Base-by-base conservation (phyloP, 805 yeast genomes). In the Myxozyma vanderwaltii region DNA sequence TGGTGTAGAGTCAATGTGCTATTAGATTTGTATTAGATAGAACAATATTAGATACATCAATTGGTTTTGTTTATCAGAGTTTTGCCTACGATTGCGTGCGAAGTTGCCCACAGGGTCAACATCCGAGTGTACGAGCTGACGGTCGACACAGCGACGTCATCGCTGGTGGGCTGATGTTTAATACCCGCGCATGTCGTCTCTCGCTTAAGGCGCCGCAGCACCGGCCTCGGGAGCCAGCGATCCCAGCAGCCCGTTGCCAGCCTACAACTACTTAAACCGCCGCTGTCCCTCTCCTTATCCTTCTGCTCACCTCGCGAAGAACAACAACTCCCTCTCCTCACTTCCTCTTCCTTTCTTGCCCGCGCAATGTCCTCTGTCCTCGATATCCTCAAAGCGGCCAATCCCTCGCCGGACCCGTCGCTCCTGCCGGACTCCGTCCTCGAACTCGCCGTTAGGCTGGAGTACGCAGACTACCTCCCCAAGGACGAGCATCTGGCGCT, bases 371-470 rank as follows among this genome's bases (percentile, higher is more conserved):
- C 59, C 21, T n/a, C 50, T 36, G 21, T 29, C 21, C 17, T 47
- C 29, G 15, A 46, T 27, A 26, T 49, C 50, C 45, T 23, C 26
- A 45, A 52, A 50, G 29, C 54, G 36, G 58, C 64, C 17, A 61
- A 61, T 39, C 65, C 65, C 12, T 39, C 60, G 19, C 65, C 65
- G 27, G 59, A 50, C 27, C 65, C 62, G 19, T 61, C 65, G 27
- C 57, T 43, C 31, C 56, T 61, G 46, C 65, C 65, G 21, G 65
- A 58, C 38, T 51, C 35, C 15, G 63, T 61, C 48, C 62, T 50
- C 38, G 57, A 47, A 17, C 59, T 61, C 50, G 56, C 41, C 29
- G 59, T 58, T 49, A 58, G 49, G 61, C 54, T 39, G 46, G 41
- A 24, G 26, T 54, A 58, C 51, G 36, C 43, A 31, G 55, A 48